phyloP scores from a whole-genome alignment of 805 yeast species.

The Candida tammaniensis region DNA sequence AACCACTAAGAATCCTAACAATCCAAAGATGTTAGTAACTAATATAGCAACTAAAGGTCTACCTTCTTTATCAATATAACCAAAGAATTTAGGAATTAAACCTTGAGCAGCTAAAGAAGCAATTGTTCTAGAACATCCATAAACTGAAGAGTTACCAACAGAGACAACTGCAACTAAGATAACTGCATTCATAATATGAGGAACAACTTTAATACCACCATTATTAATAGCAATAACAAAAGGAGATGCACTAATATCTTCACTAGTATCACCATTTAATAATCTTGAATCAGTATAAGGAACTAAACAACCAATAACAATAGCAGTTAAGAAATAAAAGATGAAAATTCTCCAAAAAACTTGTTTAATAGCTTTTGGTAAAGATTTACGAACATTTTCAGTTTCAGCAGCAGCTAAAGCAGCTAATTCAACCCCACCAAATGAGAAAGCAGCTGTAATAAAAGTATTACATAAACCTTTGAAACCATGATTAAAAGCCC shows the following conservation, averaged over 20 bases:
- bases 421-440: slow-evolving; percentile 35
- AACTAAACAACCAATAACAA: slow-evolving; percentile 38
- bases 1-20: slow-evolving; percentile 37
- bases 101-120: slow-evolving; percentile 70
- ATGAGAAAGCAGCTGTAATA: slow-evolving; percentile 31
- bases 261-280: slow-evolving; percentile 46
- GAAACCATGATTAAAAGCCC: slow-evolving; percentile 35
- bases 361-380: slow-evolving; percentile 41
- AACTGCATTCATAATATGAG: slow-evolving; percentile 72
- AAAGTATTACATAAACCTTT: slow-evolving; percentile 37
- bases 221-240: slow-evolving; percentile 67
- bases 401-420: slow-evolving; percentile 41
- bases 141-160: slow-evolving; percentile 74
- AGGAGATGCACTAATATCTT: slow-evolving; percentile 65
- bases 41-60: slow-evolving; percentile 40
- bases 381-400: slow-evolving; percentile 34
- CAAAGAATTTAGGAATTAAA: slow-evolving; percentile 51
- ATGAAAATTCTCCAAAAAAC: slow-evolving; percentile 43
- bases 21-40: slow-evolving; percentile 31
- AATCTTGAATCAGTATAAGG: slow-evolving; percentile 51
- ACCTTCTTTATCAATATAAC: slow-evolving; percentile 40
- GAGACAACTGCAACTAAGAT: slow-evolving; percentile 70
- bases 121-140: slow-evolving; percentile 66
- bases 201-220: slow-evolving; percentile 63
- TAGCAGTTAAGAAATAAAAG: slow-evolving; percentile 35